Evolutionary conservation across 2,329 filamentous ascomycete genomes (phyloP).

Genomic region (Aspergillus fijiensis): DNA sequence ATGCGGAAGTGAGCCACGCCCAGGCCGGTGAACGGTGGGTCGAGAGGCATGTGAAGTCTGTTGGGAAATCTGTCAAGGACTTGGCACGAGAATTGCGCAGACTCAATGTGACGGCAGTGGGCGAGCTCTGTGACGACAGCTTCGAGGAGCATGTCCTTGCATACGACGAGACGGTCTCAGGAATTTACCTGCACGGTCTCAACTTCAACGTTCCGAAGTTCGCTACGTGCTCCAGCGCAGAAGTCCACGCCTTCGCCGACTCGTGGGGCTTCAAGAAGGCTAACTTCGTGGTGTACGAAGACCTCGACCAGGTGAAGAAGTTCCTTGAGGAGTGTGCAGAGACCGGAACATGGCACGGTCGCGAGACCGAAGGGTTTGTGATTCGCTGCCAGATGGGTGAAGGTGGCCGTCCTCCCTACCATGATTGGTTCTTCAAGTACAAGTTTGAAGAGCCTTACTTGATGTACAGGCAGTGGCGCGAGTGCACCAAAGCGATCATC

Average conservation of each 20-base stretch:
- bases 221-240: conserved; percentile 74
- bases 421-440: conserved; percentile 99
- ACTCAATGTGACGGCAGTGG: conserved; percentile 91
- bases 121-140: conserved; percentile 90
- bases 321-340: conserved; percentile 86
- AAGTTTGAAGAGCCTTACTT: conserved; percentile 99
- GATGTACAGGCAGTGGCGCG: conserved; percentile 98
- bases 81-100: conserved; percentile 71
- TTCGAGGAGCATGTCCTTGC: conserved; percentile 97
- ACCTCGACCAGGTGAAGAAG: conserved; percentile 68
- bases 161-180: conserved; percentile 78
- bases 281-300: conserved; percentile 73
- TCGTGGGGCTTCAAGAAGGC: conserved; percentile 93
- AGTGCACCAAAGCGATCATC: conserved; percentile 91
- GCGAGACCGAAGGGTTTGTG: conserved; percentile 95
- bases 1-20: conserved; percentile 76
- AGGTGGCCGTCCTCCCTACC: conserved; percentile 55
- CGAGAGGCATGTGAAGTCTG: conserved; percentile 70
- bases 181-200: conserved; percentile 92
- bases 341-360: conserved; percentile 83
- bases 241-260: conserved; percentile 88
- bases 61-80: conserved; percentile 77
- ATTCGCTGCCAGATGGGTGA: conserved; percentile 75
- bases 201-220: conserved; percentile 95
- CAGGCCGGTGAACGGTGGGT: conserved; percentile 78